Conservation (phyloP, 2,329 filamentous ascomycete genomes). For the Neonectria ditissima region DNA sequence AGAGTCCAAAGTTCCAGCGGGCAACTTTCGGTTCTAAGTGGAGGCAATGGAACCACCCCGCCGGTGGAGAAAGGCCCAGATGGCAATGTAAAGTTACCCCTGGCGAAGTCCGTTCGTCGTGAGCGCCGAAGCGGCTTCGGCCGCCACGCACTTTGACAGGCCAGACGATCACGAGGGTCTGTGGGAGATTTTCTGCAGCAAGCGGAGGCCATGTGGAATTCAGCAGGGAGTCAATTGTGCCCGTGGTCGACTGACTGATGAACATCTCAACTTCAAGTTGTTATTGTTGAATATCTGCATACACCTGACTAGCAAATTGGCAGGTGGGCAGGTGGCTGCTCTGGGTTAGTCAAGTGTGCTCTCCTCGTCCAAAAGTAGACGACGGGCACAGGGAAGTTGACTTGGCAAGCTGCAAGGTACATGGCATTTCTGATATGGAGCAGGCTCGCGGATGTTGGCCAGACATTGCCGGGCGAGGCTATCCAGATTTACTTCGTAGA, state of each 20-base stretch:
- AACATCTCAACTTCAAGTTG: neutral
- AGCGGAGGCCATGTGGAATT: constrained; percentile 16
- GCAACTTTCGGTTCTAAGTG: constrained; percentile 3
- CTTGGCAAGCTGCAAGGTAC: constrained; percentile 16
- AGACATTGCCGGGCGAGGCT: neutral
- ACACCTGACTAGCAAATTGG: neutral
- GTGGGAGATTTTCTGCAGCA: constrained; percentile 21
- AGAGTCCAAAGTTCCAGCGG: constrained; percentile 9
- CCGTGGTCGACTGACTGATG: neutral
- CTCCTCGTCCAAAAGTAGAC: constrained; percentile 8
- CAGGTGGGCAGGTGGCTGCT: neutral
- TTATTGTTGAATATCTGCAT: neutral
- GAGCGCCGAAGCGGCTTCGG: constrained; percentile 15
- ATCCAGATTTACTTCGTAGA: neutral
- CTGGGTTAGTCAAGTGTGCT: neutral
- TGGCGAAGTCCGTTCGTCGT: constrained; percentile 1
- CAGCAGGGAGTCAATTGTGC: constrained; percentile 2
- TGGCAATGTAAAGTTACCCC: constrained; percentile 1
- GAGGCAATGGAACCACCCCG: neutral
- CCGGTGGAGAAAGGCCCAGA: constrained; percentile 11
- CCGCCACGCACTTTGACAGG: constrained; percentile 12
- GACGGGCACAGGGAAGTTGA: neutral
- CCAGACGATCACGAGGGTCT: constrained; percentile 20
- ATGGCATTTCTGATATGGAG: neutral
- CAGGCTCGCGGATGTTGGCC: neutral